Evolutionary conservation across 768 basidiomycete genomes (phyloP).

Genomic region (Botryobasidium botryosum): DNA sequence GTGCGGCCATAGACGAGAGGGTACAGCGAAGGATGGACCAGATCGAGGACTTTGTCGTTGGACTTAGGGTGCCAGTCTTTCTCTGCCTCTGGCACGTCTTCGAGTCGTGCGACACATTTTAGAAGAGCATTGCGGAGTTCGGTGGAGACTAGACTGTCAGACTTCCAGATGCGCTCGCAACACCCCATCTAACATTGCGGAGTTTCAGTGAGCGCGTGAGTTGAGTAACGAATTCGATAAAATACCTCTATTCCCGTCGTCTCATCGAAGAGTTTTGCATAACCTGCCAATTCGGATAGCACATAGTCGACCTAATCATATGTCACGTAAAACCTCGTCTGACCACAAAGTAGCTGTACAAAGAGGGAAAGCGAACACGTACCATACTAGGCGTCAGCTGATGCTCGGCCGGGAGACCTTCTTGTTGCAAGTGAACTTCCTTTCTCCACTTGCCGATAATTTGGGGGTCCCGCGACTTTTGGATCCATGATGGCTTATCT

Average conservation of each 20-base stretch:
- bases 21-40: too few species aligned
- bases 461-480: constrained; percentile 2
- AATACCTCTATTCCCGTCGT: constrained; percentile 3
- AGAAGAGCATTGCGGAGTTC: constrained; percentile 17
- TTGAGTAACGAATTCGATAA: neutral
- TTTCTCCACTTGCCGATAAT: constrained; percentile 3
- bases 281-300: too few species aligned
- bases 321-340: neutral
- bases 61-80: constrained; percentile 34
- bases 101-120: constrained; percentile 19
- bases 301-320: constrained; percentile 3
- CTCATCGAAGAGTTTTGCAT: constrained; percentile 3
- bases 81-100: constrained; percentile 21
- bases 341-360: too few species aligned
- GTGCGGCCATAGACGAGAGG: constrained; percentile 24
- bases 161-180: too few species aligned
- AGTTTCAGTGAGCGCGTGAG: neutral
- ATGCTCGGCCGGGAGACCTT: too few species aligned
- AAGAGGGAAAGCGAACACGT: too few species aligned
- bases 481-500: constrained; percentile 7
- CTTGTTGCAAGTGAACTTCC: constrained; percentile 1
- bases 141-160: constrained; percentile 20
- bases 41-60: constrained; percentile 27
- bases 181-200: constrained; percentile 12
- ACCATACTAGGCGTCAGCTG: too few species aligned